A percentile compares a stretch with the other conserved stretches of the same genome.
phyloP scores from a whole-genome alignment of 73 alveolate genomes.

The Durusdinium trenchii region DNA sequence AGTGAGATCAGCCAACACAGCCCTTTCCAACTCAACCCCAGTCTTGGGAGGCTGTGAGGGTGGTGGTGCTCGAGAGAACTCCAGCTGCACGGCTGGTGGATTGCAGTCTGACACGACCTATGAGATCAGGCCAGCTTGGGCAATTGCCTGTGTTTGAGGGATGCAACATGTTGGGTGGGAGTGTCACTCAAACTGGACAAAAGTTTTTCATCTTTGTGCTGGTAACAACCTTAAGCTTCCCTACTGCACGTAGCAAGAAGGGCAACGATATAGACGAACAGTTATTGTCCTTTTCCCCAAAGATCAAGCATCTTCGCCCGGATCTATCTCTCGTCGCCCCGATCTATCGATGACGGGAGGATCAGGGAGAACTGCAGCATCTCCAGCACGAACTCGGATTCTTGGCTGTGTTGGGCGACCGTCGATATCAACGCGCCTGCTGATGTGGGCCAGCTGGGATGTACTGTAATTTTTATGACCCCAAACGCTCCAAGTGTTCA shows the following conservation, averaged over 20 bases:
- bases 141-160: background rate
- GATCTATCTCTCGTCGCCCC: background rate
- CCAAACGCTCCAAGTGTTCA: background rate
- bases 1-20: background rate
- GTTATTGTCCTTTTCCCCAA: background rate
- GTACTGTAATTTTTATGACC: background rate
- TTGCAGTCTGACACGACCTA: constrained; percentile 4
- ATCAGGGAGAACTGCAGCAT: background rate
- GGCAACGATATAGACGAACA: background rate
- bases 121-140: constrained; percentile 15
- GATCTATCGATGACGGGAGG: background rate
- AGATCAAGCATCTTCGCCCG: background rate
- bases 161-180: background rate
- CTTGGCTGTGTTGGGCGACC: background rate
- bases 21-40: too few species aligned
- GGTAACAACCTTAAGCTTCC: too few species aligned
- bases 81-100: background rate
- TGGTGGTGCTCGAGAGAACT: background rate
- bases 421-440: background rate
- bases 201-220: too few species aligned
- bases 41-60: too few species aligned
- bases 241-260: background rate
- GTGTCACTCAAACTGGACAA: too few species aligned
- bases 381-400: constrained; percentile 7
- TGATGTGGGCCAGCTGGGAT: background rate